Evolutionary conservation across 495 filamentous ascomycete species (phyloP), one percentile per base, ranked within the genome.

Genomic region (Trichoderma erinaceum): DNA sequence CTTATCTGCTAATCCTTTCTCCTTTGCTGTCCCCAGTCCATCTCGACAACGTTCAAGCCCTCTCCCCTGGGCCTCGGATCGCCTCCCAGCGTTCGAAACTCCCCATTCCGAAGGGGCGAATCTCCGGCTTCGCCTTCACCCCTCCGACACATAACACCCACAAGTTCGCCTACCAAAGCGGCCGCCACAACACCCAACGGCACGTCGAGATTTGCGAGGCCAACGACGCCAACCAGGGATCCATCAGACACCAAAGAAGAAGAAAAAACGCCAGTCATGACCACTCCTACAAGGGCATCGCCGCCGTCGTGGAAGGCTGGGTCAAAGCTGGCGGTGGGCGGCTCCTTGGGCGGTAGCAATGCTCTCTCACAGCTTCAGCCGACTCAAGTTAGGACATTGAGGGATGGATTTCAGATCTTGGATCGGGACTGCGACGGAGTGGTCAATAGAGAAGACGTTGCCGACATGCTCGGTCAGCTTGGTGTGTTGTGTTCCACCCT

Each of bases 331-430:
- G 23, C 56, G 15, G 56, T 61, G 56, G 56, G 56, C 76, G 25
- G 68, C 74, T 3, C 68, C 74, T 15, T 71, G 72, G 3, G 65
- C 70, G 67, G 76, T 63, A 79, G 78, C 38, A 90, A 86, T 73
- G 84, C 87, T 0, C 76, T 91, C 21, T 82, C 85, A 0, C 87
- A 87, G 66, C 70, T 92, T 58, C 84, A 88, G 21, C 82, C 89
- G 12, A 79, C 88, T 25, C 90, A 91, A 73, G 83, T 92, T 7
- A 80, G 88, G 65, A 87, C 90, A 68, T 85, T 97, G 77, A 84
- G 92, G 67, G 92, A 96, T 73, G 90, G 88, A 0, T 97, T 96
- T 76, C 88, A 92, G 75, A 90, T 96, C 64, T 82, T 97, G 35
- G 93, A 97, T 72, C 82, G 90, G 69, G 86, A 92, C 77, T 90